These are phyloP conservation scores for Fusarium setosum DNA, from an alignment of 2,329 filamentous ascomycete genomes.

Conservation along the genomic window DNA sequence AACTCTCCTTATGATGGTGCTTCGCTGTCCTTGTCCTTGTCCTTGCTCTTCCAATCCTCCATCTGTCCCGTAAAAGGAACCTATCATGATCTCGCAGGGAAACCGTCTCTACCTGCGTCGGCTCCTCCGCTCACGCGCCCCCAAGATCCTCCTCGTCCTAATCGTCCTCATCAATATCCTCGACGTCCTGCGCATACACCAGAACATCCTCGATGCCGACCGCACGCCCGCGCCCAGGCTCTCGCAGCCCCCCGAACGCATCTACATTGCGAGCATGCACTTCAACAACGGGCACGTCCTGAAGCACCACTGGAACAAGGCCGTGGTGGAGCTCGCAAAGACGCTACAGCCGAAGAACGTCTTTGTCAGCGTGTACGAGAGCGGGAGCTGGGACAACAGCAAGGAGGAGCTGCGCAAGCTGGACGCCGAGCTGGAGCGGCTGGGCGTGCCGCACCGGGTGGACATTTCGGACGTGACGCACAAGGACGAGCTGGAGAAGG, in stretches of 20 bases:
- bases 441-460: conserved; percentile 66
- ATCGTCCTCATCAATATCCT: conserved; percentile 52
- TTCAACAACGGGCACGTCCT: conserved; percentile 74
- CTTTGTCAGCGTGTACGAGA: conserved; percentile 75
- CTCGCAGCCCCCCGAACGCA: conserved; percentile 50
- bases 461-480: conserved; percentile 70
- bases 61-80: conserved; percentile 25
- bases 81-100: conserved; percentile 46
- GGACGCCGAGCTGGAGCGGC: conserved; percentile 61
- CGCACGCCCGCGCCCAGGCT: conserved; percentile 36
- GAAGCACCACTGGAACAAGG: conserved; percentile 70
- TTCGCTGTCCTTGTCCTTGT: conserved; percentile 36
- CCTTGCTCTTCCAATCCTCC: conserved; percentile 8
- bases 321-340: conserved; percentile 66
- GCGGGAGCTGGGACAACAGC: conserved; percentile 76
- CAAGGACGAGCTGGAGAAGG: conserved; percentile 61
- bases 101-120: conserved; percentile 52
- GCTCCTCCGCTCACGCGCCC: conserved; percentile 49
- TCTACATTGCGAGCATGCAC: conserved; percentile 77
- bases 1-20: conserved; percentile 34
- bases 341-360: conserved; percentile 72
- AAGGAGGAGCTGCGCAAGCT: conserved; percentile 70
- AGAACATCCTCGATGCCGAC: conserved; percentile 45
- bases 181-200: conserved; percentile 53
- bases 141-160: conserved; percentile 49